Percentiles rank a stretch among this genome's conserved stretches.
These are phyloP conservation scores for Colletotrichum chrysophilum DNA, from an alignment of 2,329 filamentous ascomycete species.

Conservation along the genomic window DNA sequence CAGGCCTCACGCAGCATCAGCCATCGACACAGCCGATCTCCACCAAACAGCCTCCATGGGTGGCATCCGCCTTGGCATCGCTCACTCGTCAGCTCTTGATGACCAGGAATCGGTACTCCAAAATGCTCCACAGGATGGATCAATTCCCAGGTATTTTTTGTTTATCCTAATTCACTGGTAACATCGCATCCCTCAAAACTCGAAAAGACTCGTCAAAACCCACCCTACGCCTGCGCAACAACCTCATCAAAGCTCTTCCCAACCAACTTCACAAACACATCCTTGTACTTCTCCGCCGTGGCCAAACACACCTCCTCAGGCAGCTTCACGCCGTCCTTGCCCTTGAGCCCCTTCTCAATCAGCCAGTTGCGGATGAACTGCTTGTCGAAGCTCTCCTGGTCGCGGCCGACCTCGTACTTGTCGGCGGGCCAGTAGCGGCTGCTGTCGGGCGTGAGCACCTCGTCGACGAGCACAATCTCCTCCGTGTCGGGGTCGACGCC, in stretches of 20 bases:
- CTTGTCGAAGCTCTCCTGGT: conserved; percentile 90
- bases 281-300: conserved; percentile 75
- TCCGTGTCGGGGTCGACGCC: conserved; percentile 68
- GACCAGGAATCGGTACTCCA: no score
- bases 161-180: no score
- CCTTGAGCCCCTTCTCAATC: conserved; percentile 73
- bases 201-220: background rate
- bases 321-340: conserved; percentile 74
- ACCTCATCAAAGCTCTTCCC: conserved; percentile 50
- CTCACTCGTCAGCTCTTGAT: no score
- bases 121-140: no score
- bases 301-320: conserved; percentile 72
- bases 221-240: background rate
- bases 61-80: no score
- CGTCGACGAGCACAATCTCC: conserved; percentile 79
- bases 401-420: conserved; percentile 72
- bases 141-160: no score
- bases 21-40: no score
- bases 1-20: no score
- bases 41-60: no score
- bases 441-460: conserved; percentile 82
- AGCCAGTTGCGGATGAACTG: conserved; percentile 86
- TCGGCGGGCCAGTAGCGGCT: conserved; percentile 87
- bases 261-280: conserved; percentile 70
- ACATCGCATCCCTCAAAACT: no score